Evolutionary conservation across 305 asterid species (phyloP).

Genomic region (Fraxinus platypoda): DNA sequence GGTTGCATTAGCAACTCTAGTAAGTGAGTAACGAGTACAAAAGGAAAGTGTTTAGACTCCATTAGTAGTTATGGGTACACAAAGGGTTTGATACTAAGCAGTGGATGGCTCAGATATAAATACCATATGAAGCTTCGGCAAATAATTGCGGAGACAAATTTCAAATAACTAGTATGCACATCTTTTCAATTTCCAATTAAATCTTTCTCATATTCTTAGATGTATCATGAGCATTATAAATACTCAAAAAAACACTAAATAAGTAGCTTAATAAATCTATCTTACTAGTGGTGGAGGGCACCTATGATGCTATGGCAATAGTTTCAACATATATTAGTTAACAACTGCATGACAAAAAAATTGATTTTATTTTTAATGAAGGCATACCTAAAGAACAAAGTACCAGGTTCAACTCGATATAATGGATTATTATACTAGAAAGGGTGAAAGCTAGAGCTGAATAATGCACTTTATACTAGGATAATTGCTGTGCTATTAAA

Average conservation of each 20-base stretch:
- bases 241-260: background rate
- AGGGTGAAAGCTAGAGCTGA: background rate
- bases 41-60: background rate
- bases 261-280: background rate
- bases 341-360: background rate
- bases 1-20: background rate
- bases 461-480: background rate
- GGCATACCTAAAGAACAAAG: background rate
- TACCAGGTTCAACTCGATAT: background rate
- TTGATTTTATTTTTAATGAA: background rate
- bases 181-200: background rate
- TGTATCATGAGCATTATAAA: background rate
- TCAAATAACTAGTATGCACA: background rate
- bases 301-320: background rate
- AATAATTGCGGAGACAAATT: background rate
- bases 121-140: background rate
- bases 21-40: background rate
- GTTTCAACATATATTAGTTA: background rate
- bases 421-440: background rate
- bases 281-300: background rate
- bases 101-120: background rate
- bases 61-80: background rate
- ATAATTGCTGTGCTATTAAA: background rate
- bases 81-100: background rate
- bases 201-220: background rate